phyloP scores from a whole-genome alignment of 805 yeast species.

The Dipodascus geniculatus region DNA sequence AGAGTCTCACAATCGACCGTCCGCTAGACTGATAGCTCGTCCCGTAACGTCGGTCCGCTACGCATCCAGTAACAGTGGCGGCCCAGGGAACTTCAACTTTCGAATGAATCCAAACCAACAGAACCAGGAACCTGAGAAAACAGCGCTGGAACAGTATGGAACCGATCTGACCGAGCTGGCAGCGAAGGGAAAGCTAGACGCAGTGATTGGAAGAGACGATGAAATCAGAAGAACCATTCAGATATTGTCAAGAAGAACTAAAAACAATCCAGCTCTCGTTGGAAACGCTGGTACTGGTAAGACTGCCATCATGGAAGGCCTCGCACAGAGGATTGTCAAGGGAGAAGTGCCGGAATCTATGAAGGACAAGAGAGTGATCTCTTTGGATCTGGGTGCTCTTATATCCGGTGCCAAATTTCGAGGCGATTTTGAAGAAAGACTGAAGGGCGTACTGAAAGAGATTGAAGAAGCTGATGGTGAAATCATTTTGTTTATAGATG shows the following conservation, averaged over 20 bases:
- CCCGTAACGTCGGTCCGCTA: not conserved
- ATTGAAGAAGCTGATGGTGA: constrained; percentile 68
- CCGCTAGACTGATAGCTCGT: too few relatives aligned
- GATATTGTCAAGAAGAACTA: constrained; percentile 81
- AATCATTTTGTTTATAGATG: constrained; percentile 79
- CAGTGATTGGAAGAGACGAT: constrained; percentile 94
- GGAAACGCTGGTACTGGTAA: constrained; percentile 99
- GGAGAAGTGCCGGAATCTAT: constrained; percentile 93
- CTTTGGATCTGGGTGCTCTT: constrained; percentile 78
- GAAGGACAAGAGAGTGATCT: constrained; percentile 72
- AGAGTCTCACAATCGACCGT: too few relatives aligned
- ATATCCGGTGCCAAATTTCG: constrained; percentile 93
- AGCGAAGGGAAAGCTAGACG: constrained; percentile 81
- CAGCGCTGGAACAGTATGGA: constrained; percentile 78
- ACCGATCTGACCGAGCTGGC: constrained; percentile 81
- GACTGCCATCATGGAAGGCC: constrained; percentile 92
- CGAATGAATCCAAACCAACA: not conserved
- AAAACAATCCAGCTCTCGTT: constrained; percentile 88
- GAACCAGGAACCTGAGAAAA: constrained; percentile 23
- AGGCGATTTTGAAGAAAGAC: constrained; percentile 91
- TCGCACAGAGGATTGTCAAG: constrained; percentile 83
- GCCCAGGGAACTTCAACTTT: not conserved
- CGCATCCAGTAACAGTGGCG: not conserved
- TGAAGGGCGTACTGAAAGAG: constrained; percentile 71
- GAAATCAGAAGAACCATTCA: constrained; percentile 90